Evolutionary conservation across 2,329 filamentous ascomycete genomes (phyloP).

Genomic region (Ophiostoma ips): DNA sequence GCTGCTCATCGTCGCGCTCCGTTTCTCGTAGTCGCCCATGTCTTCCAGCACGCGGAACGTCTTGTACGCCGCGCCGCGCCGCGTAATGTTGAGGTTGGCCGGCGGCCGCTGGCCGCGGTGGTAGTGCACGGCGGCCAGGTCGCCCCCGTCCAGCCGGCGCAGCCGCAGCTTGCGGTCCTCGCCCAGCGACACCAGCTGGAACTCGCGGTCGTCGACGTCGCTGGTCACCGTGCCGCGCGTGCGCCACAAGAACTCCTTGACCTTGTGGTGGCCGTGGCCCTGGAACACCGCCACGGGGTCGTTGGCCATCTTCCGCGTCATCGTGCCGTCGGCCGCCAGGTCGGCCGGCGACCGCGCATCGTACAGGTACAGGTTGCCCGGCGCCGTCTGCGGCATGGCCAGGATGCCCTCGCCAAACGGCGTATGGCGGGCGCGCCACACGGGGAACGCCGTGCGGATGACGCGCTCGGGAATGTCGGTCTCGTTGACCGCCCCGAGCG

Average conservation of each 20-base stretch:
- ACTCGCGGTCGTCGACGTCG: constrained; percentile 69
- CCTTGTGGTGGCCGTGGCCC: constrained; percentile 52
- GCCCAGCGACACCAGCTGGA: constrained; percentile 88
- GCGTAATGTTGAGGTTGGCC: constrained; percentile 56
- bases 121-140: constrained; percentile 57
- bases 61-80: constrained; percentile 73
- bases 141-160: constrained; percentile 53
- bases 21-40: constrained; percentile 40
- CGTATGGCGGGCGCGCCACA: constrained; percentile 83
- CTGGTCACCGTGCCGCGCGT: constrained; percentile 53
- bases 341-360: constrained; percentile 36
- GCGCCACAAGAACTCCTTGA: constrained; percentile 87
- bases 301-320: constrained; percentile 12
- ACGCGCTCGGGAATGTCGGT: constrained; percentile 57
- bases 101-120: constrained; percentile 52
- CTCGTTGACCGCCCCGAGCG: constrained; percentile 23
- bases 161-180: constrained; percentile 71
- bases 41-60: constrained; percentile 66
- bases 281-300: constrained; percentile 43
- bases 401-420: constrained; percentile 77
- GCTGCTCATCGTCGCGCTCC: constrained; percentile 47
- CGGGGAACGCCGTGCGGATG: constrained; percentile 70
- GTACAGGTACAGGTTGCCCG: constrained; percentile 74
- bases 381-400: constrained; percentile 84
- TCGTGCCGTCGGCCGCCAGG: constrained; percentile 27